phyloP scores from a whole-genome alignment of 2,329 filamentous ascomycete genomes.

The Teratosphaeria epicoccoides region DNA sequence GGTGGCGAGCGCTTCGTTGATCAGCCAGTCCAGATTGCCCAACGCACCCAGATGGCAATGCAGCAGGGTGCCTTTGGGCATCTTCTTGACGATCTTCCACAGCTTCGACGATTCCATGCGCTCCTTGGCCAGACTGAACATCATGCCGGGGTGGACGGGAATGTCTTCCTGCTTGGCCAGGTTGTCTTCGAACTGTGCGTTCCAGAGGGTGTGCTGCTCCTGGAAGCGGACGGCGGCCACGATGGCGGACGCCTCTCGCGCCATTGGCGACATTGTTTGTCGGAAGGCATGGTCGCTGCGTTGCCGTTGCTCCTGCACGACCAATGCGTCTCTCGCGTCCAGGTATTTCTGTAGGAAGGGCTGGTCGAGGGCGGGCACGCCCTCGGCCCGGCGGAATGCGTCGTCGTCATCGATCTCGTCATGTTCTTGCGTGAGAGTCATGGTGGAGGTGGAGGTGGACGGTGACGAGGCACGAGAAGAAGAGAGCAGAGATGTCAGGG shows the following conservation, averaged over 20 bases:
- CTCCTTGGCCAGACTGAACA: conserved; percentile 80
- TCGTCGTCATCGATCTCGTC: conserved; percentile 16
- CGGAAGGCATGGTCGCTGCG: conserved; percentile 67
- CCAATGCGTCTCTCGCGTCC: conserved; percentile 61
- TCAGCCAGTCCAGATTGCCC: conserved; percentile 74
- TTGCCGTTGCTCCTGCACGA: conserved; percentile 69
- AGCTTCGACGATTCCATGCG: conserved; percentile 74
- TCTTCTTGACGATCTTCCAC: conserved; percentile 71
- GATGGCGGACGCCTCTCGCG: conserved; percentile 65
- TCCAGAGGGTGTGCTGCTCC: conserved; percentile 71
- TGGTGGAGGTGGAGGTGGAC: too few species aligned
- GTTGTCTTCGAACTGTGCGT: conserved; percentile 57
- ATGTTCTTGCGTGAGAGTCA: too few species aligned
- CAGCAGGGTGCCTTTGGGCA: conserved; percentile 81
- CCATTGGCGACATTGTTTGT: conserved; percentile 66
- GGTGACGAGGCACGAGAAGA: too few species aligned
- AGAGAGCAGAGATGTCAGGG: too few species aligned
- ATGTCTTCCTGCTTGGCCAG: conserved; percentile 50
- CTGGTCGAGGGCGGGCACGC: conserved; percentile 43
- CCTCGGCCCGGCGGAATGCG: conserved; percentile 32
- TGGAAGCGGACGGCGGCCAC: conserved; percentile 68
- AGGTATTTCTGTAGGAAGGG: conserved; percentile 77
- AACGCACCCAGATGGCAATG: conserved; percentile 88
- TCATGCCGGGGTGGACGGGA: conserved; percentile 76
- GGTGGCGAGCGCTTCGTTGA: conserved; percentile 59